These are phyloP conservation scores for Luvunga scandens DNA, from an alignment of 345 rosid genomes.

Conservation along the genomic window DNA sequence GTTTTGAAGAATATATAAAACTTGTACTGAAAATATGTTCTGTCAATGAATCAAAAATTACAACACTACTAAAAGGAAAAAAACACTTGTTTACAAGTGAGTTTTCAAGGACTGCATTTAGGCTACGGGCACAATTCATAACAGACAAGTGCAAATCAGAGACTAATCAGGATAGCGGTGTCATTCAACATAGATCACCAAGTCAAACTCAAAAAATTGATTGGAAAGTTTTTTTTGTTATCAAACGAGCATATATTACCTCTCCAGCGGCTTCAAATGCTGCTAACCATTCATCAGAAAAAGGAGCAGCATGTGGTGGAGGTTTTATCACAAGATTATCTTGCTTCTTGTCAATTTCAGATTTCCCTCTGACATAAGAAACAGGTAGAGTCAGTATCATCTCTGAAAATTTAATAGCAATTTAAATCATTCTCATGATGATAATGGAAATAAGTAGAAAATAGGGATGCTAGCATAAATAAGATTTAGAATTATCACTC, in stretches of 20 bases:
- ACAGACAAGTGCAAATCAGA: neutral
- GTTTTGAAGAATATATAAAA: neutral
- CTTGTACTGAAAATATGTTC: neutral
- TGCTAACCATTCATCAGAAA: conserved; percentile 95
- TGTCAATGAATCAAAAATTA: neutral
- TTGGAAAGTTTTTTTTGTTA: neutral
- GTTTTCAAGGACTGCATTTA: neutral
- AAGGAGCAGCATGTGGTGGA: conserved; percentile 64
- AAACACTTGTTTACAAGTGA: neutral
- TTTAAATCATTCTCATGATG: neutral
- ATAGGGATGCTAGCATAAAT: conserved; percentile 9
- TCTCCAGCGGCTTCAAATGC: conserved; percentile 95
- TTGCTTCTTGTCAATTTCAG: conserved; percentile 39
- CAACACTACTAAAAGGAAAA: neutral
- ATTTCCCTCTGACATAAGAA: conserved; percentile 35
- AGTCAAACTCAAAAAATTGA: neutral
- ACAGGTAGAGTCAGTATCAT: neutral
- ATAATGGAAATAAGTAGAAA: neutral
- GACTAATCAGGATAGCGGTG: neutral
- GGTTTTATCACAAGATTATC: conserved; percentile 46
- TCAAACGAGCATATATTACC: conserved; percentile 37
- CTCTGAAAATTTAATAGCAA: neutral
- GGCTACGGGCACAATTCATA: neutral
- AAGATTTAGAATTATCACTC: conserved; percentile 27
- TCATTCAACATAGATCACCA: neutral